Percentiles rank a stretch among this genome's conserved stretches.
Conservation (phyloP, 768 basidiomycete genomes). For the Sporobolomyces phaffii region DNA sequence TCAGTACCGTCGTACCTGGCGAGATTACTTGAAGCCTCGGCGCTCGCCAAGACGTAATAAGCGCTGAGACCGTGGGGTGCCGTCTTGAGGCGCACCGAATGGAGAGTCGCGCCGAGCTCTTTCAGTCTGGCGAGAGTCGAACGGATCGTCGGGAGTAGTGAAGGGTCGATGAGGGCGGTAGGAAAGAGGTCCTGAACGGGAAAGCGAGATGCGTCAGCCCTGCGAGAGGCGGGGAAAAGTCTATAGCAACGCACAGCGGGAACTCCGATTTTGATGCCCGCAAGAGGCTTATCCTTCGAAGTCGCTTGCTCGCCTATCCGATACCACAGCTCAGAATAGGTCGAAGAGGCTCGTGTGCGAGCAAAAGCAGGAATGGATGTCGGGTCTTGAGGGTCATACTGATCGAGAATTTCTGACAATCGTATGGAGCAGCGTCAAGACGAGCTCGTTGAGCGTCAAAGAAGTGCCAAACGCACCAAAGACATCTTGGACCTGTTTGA, state of each 20-base stretch:
- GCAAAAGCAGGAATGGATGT: slow-evolving; percentile 20
- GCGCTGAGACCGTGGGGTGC: slow-evolving; percentile 73
- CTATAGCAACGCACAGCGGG: slow-evolving; percentile 1
- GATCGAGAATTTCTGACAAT: not conserved
- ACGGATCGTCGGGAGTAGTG: slow-evolving; percentile 53
- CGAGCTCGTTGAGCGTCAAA: no score
- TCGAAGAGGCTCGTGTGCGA: not conserved
- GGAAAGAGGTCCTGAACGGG: slow-evolving; percentile 62
- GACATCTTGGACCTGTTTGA: slow-evolving; percentile 53
- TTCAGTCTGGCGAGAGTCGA: slow-evolving; percentile 48
- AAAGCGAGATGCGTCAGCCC: no score
- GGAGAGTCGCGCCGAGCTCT: slow-evolving; percentile 59
- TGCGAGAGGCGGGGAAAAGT: not conserved
- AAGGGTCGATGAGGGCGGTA: slow-evolving; percentile 53
- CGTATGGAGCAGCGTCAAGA: no score
- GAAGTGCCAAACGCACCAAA: slow-evolving; percentile 57
- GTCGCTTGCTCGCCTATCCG: not conserved
- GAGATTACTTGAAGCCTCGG: slow-evolving; percentile 87
- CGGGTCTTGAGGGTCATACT: slow-evolving; percentile 33
- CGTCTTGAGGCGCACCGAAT: slow-evolving; percentile 67
- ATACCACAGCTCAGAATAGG: not conserved
- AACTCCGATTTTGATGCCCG: slow-evolving; percentile 26
- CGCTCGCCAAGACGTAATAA: slow-evolving; percentile 92
- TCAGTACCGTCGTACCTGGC: slow-evolving; percentile 82
- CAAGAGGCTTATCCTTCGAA: not conserved